Evolutionary conservation across 495 filamentous ascomycete genomes (phyloP), one percentile per base, ranked within the genome.

Genomic region (Penicillium herquei): DNA sequence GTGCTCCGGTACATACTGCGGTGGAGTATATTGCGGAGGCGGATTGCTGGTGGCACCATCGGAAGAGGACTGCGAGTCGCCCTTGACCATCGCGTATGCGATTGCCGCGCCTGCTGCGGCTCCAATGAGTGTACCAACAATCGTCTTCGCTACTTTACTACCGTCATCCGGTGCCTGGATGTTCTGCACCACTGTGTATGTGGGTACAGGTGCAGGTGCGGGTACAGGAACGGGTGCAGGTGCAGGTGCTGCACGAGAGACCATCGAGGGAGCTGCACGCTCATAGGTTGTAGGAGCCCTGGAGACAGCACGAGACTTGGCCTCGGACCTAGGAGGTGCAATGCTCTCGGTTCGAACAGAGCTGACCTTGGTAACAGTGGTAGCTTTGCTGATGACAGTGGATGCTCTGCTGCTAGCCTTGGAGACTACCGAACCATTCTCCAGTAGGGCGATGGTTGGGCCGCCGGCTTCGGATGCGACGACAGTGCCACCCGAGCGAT

Each of bases 121-220:
- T 18, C 88, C 91, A 6, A 91, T 82, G 44, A 92, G 79, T 3
- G 87, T 87, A 9, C 89, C 90, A 7, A 94, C 77, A 26, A 95
- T 72, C 2, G 84, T 85, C 57, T 78, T 78, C 18, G 75, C 74
- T 14, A 69, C 67, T 48, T 67, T 76, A 51, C 66, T 70, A 21
- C 67, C 67, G 49, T 79, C 74, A 34, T 74, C 76, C 14, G 57
- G 46, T 44, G 70, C 65, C 49, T 65, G 70, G 12, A 58, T 65
- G 16, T 68, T 63, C 42, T 69, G 63, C 11, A 44, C 68, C 10
- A 46, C 43, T 12, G 43, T 46, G 43, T 46, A 46, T 17, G 41
- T 11, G 4, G 21, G 21, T 26, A 4, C 30, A 26, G 21, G 21
- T 26, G 21, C 30, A 13, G 61, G 68, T 64, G 7, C 66, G 68